These are phyloP conservation scores for Solanum dulcamara DNA, from an alignment of 257 asterid genomes.

Conservation along the genomic window DNA sequence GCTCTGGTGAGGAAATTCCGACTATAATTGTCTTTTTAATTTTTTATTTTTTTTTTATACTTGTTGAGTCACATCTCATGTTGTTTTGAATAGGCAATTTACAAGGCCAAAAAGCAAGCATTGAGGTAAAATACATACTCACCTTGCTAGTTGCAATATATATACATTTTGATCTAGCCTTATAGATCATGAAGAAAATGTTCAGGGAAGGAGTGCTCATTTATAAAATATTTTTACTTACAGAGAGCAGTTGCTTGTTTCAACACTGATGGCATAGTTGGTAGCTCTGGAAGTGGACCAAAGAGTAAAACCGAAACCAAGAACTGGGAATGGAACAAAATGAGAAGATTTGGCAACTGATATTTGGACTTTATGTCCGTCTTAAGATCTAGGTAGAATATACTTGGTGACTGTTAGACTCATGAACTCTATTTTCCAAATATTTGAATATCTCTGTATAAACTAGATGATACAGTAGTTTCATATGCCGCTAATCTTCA, in stretches of 20 bases:
- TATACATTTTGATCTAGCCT: background rate
- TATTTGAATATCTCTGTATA: background rate
- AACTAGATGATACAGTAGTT: background rate
- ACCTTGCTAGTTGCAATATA: background rate
- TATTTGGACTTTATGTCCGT: background rate
- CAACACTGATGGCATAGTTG: background rate
- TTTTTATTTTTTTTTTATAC: background rate
- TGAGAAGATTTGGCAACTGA: background rate
- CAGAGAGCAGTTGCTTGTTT: slow-evolving; percentile 1
- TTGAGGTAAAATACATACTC: background rate
- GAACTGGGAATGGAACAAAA: slow-evolving; percentile 5
- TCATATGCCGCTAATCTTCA: background rate
- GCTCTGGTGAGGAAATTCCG: background rate
- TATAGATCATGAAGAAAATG: background rate
- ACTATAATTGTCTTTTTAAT: background rate
- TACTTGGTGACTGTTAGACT: background rate
- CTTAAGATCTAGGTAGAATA: background rate
- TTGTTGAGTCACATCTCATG: background rate
- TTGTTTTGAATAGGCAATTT: background rate
- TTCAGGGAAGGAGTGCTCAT: background rate
- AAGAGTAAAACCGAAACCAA: slow-evolving; percentile 2
- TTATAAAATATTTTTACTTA: background rate
- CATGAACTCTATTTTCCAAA: background rate
- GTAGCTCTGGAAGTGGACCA: background rate
- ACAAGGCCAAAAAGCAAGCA: background rate